Evolutionary conservation across 345 rosid genomes (phyloP), one percentile per base, ranked within the genome.

Genomic region (Theobroma cacao): DNA sequence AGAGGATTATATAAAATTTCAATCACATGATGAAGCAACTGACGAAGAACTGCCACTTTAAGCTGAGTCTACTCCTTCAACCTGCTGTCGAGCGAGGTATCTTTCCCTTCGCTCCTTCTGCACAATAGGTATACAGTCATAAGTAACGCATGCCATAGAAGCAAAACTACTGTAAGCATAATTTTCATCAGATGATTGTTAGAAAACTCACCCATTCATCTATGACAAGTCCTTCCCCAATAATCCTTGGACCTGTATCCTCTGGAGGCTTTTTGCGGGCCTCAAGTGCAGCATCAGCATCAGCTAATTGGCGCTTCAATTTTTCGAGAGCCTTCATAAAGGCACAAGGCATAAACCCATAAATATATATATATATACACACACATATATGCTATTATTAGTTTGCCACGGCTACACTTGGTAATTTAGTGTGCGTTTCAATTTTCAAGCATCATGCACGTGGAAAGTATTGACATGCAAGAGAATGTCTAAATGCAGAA

Each of bases 171-270:
- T 31, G 1, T 28, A 45, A 28, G 41, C 34, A 61, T 74, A 26
- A 14, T 40, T 26, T 43, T 11, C 10, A 60, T 55, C 55, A 41
- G 40, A 18, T 15, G 40, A 40, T 71, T 71, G 50, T 18, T 20
- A 31, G 61, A 71, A 71, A 69, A 88, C 94, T 82, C 48, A 94
- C 99, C 99, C 99, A 97, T 89, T 97, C 98, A 82, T 97, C 99
- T 61, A 97, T 93, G 34, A 97, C 99, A n/a, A 97, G 98, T 64
- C 99, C 99, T 89, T 97, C 99, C 33, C 98, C 99, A 1, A 94
- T 88, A 80, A 94, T 85, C 87, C 78, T 90, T 13, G 98, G 94
- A 66, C 97, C 97, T 14, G 91, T 69, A 71, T 93, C 98, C 80
- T 90, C 97, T 48, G 89, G 90, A 65, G 98, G 96, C 63, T 91